A percentile compares a stretch with the other conserved stretches of the same genome.
phyloP scores from a whole-genome alignment of 225 moss, liverwort and hornwort species.

The Marchantia polymorpha region DNA sequence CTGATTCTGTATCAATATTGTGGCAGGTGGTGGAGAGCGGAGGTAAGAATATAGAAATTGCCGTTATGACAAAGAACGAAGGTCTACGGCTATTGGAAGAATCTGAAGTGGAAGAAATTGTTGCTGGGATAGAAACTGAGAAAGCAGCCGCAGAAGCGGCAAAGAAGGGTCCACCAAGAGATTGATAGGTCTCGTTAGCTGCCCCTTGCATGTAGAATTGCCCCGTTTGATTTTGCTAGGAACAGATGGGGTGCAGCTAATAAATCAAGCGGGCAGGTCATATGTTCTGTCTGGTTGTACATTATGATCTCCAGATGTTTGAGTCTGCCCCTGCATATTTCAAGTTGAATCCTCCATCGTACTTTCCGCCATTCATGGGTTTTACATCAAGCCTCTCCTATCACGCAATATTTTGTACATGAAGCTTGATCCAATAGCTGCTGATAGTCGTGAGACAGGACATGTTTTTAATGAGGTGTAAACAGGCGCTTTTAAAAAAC shows the following conservation, averaged over 20 bases:
- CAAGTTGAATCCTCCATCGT: background rate
- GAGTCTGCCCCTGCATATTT: constrained; percentile 6
- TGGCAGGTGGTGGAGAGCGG: constrained; percentile 98
- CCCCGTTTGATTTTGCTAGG: constrained; percentile 14
- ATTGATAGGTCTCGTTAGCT: constrained; percentile 27
- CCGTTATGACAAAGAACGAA: constrained; percentile 80
- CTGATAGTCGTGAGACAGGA: background rate
- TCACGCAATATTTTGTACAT: background rate
- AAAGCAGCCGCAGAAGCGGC: constrained; percentile 98
- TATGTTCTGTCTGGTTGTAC: constrained; percentile 6
- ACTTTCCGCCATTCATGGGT: background rate
- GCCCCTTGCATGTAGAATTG: background rate
- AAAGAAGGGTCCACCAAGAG: constrained; percentile 88
- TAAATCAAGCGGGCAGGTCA: constrained; percentile 16
- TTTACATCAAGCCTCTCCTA: constrained; percentile 5
- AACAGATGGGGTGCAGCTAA: constrained; percentile 18
- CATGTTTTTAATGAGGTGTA: background rate
- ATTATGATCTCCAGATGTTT: constrained; percentile 13
- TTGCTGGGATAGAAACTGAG: constrained; percentile 91
- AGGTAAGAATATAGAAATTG: constrained; percentile 97
- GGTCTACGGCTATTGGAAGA: constrained; percentile 86
- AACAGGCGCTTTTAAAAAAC: background rate
- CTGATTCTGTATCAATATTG: background rate
- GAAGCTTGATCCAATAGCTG: background rate
- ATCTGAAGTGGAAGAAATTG: constrained; percentile 86